Conservation (phyloP, 129 eudicot genomes). For the Pittosporum tobira region DNA sequence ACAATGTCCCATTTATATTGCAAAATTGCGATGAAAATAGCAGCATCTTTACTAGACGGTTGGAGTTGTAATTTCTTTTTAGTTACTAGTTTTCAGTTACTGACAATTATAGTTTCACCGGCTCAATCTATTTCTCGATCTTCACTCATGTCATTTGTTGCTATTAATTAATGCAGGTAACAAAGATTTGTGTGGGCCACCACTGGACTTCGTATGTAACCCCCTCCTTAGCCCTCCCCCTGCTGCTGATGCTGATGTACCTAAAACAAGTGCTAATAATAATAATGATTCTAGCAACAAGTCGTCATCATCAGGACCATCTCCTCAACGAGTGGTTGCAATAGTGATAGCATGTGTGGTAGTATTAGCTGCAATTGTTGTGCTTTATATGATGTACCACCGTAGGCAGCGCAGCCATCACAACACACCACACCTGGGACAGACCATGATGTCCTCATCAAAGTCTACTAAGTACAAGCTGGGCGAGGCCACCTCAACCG, state of each 20-base stretch:
- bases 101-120: no score
- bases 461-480: neutral
- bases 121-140: no score
- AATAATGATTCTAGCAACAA: no score
- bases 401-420: slow-evolving; percentile 12
- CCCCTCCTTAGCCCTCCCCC: slow-evolving; percentile 7
- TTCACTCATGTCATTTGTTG: no score
- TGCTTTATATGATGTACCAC: slow-evolving; percentile 15
- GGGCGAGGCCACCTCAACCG: neutral
- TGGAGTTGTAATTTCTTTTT: no score
- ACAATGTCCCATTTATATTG: no score
- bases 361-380: slow-evolving; percentile 17
- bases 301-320: slow-evolving; percentile 10
- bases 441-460: no score
- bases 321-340: slow-evolving; percentile 3
- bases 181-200: slow-evolving; percentile 42
- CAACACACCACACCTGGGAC: no score
- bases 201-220: slow-evolving; percentile 20
- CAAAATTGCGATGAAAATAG: no score
- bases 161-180: slow-evolving; percentile 34
- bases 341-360: slow-evolving; percentile 14
- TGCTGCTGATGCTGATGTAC: neutral
- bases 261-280: neutral
- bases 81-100: no score
- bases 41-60: no score